phyloP scores from a whole-genome alignment of 2,329 filamentous ascomycete species.

The Trichothecium roseum region DNA sequence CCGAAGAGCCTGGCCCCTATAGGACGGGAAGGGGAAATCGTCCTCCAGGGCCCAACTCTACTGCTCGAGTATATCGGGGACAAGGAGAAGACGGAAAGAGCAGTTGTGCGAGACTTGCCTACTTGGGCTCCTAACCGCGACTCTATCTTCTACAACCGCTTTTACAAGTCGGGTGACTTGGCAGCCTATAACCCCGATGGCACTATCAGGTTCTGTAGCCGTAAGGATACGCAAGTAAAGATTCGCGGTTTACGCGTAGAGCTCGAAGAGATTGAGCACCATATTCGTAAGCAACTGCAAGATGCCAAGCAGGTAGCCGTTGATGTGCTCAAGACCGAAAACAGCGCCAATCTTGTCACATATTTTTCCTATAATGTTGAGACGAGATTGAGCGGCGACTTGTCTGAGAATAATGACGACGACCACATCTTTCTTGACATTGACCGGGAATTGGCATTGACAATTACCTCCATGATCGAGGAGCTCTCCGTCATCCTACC shows the following conservation, averaged over 20 bases:
- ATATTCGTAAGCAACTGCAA: too few species aligned
- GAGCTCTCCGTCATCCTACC: slow-evolving; percentile 4
- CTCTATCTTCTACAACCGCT: too few species aligned
- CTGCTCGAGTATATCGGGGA: slow-evolving; percentile 30
- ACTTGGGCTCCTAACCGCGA: slow-evolving; percentile 3
- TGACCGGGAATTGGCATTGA: not conserved
- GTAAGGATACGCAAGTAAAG: too few species aligned
- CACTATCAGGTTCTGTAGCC: too few species aligned
- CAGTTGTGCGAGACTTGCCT: slow-evolving; percentile 1
- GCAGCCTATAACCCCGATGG: not conserved
- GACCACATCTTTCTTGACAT: not conserved
- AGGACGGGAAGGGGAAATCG: slow-evolving; percentile 7
- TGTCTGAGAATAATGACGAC: not conserved
- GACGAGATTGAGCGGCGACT: not conserved
- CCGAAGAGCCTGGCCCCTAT: slow-evolving; percentile 4
- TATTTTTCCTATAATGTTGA: not conserved
- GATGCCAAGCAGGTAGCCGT: not conserved
- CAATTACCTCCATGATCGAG: not conserved
- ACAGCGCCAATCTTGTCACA: not conserved
- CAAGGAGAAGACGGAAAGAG: slow-evolving; percentile 5
- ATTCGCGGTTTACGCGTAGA: too few species aligned
- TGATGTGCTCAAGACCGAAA: slow-evolving; percentile 1
- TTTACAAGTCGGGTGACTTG: not conserved
- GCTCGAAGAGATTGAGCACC: too few species aligned
- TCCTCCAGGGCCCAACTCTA: slow-evolving; percentile 22